Conservation (phyloP, 176 grass and related monocot species). For the Paspalum notatum region DNA sequence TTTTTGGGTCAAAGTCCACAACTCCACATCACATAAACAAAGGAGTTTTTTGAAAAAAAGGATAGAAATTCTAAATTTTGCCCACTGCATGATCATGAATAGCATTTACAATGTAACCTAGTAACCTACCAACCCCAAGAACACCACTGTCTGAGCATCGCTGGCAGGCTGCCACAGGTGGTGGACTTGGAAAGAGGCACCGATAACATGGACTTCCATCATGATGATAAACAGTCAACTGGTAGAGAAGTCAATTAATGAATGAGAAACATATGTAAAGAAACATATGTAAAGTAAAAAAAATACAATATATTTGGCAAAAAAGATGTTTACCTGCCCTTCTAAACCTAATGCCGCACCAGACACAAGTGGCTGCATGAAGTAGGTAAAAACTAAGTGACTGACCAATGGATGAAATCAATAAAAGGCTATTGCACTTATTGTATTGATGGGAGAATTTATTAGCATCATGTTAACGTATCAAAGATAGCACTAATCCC, state of each 20-base stretch:
- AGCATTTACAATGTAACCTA: conserved; percentile 42
- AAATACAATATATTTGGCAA: conserved; percentile 34
- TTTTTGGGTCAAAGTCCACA: not conserved
- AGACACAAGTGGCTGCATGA: conserved; percentile 84
- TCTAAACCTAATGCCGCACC: conserved; percentile 90
- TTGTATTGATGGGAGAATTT: not conserved
- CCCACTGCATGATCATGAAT: not conserved
- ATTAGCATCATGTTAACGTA: not conserved
- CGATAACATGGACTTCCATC: conserved; percentile 96
- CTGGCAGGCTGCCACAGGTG: conserved; percentile 80
- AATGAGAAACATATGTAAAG: conserved; percentile 32
- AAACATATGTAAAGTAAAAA: conserved; percentile 17
- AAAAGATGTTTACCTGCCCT: conserved; percentile 68
- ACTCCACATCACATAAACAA: not conserved
- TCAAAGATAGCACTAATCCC: conserved; percentile 16
- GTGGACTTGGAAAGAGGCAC: conserved; percentile 92
- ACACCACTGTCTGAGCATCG: conserved; percentile 94
- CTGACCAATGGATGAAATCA: conserved; percentile 20
- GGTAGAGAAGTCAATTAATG: conserved; percentile 40
- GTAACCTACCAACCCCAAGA: conserved; percentile 84
- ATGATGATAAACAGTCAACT: conserved; percentile 94
- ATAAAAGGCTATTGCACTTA: not conserved
- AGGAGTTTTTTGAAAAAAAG: conserved; percentile 3
- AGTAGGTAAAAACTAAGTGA: conserved; percentile 26
- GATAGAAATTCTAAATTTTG: conserved; percentile 4